Conservation (phyloP, 352 stramenopile species). For the Globisporangium barbulae region DNA sequence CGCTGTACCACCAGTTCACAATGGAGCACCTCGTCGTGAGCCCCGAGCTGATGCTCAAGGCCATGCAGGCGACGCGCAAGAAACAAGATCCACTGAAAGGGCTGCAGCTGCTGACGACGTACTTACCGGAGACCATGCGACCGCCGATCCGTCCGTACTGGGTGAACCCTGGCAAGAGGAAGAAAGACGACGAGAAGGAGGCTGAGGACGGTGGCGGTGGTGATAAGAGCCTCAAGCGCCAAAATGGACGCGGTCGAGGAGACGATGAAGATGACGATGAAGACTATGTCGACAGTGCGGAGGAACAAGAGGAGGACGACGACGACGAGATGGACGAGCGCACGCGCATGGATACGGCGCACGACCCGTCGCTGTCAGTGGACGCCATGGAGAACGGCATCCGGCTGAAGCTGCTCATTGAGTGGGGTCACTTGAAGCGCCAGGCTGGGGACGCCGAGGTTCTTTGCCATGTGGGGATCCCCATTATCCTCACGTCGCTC, state of each 20-base stretch:
- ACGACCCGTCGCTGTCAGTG: conserved; percentile 73
- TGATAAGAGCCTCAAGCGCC: conserved; percentile 4
- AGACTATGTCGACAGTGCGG: conserved; percentile 24
- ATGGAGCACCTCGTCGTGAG: conserved; percentile 50
- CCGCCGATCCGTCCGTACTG: conserved; percentile 83
- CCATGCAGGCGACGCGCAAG: conserved; percentile 61
- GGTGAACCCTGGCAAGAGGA: conserved; percentile 48
- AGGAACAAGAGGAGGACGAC: conserved; percentile 33
- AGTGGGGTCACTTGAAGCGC: conserved; percentile 78
- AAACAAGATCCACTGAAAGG: conserved; percentile 46
- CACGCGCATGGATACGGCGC: conserved; percentile 52
- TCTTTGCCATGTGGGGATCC: conserved; percentile 79
- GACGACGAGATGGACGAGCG: conserved; percentile 43
- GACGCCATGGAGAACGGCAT: conserved; percentile 87
- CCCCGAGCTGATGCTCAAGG: conserved; percentile 63
- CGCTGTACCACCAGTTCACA: conserved; percentile 47
- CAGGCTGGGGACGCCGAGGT: conserved; percentile 62
- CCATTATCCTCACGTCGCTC: conserved; percentile 78
- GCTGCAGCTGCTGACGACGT: conserved; percentile 51
- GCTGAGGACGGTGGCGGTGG: background rate
- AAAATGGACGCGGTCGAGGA: background rate
- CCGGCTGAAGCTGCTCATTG: conserved; percentile 72
- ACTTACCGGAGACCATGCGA: conserved; percentile 59
- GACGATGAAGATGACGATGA: conserved; percentile 9
- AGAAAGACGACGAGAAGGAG: conserved; percentile 14